Conservation (phyloP, 1,139 yeast species). For the Diutina neorugosa region DNA sequence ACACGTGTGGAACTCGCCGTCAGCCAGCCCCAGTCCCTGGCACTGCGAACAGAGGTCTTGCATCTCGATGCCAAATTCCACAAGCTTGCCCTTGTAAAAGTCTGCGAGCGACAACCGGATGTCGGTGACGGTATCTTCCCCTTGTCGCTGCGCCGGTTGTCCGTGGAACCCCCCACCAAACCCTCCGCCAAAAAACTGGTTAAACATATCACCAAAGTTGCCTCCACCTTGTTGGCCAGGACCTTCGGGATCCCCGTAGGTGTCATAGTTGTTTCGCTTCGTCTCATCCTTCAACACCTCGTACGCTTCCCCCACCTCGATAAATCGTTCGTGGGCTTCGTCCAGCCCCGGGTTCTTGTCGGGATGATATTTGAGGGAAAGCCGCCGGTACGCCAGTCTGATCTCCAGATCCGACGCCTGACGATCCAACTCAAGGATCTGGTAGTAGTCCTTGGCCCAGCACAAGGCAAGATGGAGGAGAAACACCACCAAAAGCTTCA, state of each 20-base stretch:
- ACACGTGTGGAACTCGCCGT: slow-evolving; percentile 58
- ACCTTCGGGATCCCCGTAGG: slow-evolving; percentile 76
- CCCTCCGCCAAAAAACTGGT: slow-evolving; percentile 59
- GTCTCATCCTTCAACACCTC: slow-evolving; percentile 73
- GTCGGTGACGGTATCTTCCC: slow-evolving; percentile 50
- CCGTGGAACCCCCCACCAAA: slow-evolving; percentile 28
- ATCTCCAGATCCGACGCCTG: slow-evolving; percentile 18
- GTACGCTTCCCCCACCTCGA: slow-evolving; percentile 89
- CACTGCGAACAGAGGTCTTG: slow-evolving; percentile 68
- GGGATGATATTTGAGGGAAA: slow-evolving; percentile 86
- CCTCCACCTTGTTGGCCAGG: slow-evolving; percentile 18
- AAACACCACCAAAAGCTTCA: neutral
- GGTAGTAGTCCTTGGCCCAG: slow-evolving; percentile 1
- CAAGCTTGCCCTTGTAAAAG: slow-evolving; percentile 54
- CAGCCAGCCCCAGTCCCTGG: slow-evolving; percentile 76
- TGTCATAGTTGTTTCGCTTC: slow-evolving; percentile 62
- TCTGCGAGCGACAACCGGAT: slow-evolving; percentile 49
- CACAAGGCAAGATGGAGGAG: neutral
- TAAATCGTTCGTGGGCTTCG: slow-evolving; percentile 72
- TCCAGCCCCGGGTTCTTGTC: slow-evolving; percentile 74
- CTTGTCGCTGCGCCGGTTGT: slow-evolving; percentile 26
- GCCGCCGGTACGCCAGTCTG: slow-evolving; percentile 72
- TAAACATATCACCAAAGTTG: slow-evolving; percentile 53
- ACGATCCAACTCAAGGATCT: neutral
- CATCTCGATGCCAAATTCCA: slow-evolving; percentile 56